Evolutionary conservation across 352 stramenopile species (phyloP), one percentile per base, ranked within the genome.

Genomic region (Phytophthora kernoviae): DNA sequence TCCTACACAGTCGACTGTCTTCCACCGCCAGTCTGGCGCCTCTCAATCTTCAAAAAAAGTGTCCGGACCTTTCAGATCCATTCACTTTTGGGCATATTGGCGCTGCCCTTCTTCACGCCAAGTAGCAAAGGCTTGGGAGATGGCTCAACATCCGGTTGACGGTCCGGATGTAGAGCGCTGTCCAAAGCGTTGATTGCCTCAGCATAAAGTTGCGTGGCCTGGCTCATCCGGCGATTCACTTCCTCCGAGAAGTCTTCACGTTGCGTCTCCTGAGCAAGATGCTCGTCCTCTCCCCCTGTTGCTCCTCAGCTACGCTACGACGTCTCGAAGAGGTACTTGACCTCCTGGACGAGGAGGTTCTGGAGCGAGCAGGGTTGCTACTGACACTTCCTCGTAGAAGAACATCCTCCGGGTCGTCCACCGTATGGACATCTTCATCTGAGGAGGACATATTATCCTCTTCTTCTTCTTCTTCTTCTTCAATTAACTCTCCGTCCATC

Each of bases 121-220:
- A 87, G 64, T 18, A 84, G 60, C 17, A 87, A 52, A n/a, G 78
- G 78, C 50, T 82, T 75, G 7, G 73, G 68, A 58, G 80, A 79
- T 2, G 63, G 58, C 21, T 77, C 59, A 1, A 37, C 24, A 6
- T 68, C 53, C 24, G 68, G 68, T 37, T 75, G 65, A 1, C 66
- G 61, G 36, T 74, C 55, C 27, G 77, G n/a, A 49, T 80, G 70
- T 33, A 87, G 70, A 33, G 77, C 77, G 21, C 66, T 73, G 59
- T 87, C 68, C 27, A 87, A 61, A 7, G 72, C 55, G 61, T 27
- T 79, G 49, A 87, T 80, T 18, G 77, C 77, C 41, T 85, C 75
- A 1, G 70, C 70, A 42, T 87, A 87, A 5, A 87, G 68, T 43
- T 87, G 73, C 26, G 73, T 80, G 4, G 77, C 77, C 27, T 81